Evolutionary conservation across 2,329 filamentous ascomycete species (phyloP).

Genomic region (Hymenoscyphus repandus): DNA sequence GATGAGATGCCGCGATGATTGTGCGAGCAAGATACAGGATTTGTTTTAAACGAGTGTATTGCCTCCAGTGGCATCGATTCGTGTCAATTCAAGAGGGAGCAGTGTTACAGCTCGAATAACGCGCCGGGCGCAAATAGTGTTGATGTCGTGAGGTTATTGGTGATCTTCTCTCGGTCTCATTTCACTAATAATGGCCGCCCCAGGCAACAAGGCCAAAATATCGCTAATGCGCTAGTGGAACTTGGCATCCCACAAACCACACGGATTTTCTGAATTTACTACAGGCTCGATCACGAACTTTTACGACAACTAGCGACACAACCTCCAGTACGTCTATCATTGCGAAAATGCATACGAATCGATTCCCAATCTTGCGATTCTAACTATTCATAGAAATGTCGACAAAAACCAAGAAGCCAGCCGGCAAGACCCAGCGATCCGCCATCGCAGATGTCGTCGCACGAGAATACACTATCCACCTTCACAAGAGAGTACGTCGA

Average conservation of each 20-base stretch:
- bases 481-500: slow-evolving; percentile 94
- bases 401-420: slow-evolving; percentile 58
- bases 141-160: slow-evolving; percentile 2
- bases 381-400: slow-evolving; percentile 55
- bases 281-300: slow-evolving; percentile 5
- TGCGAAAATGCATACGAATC: not conserved
- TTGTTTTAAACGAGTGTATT: slow-evolving; percentile 5
- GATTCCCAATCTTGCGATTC: slow-evolving; percentile 1
- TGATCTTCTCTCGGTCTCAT: slow-evolving; percentile 1
- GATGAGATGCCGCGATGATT: not conserved
- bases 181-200: not conserved
- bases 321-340: slow-evolving; percentile 5
- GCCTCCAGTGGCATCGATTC: not conserved
- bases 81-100: not conserved
- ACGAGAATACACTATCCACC: slow-evolving; percentile 99
- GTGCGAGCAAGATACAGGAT: not conserved
- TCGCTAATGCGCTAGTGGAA: slow-evolving; percentile 4
- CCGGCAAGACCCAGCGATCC: slow-evolving; percentile 72
- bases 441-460: slow-evolving; percentile 99
- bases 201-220: not conserved
- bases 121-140: slow-evolving; percentile 12
- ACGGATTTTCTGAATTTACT: not conserved
- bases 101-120: not conserved
- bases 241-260: not conserved
- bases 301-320: slow-evolving; percentile 9